phyloP scores from a whole-genome alignment of 2,329 filamentous ascomycete genomes.

The Aulographum hederae region DNA sequence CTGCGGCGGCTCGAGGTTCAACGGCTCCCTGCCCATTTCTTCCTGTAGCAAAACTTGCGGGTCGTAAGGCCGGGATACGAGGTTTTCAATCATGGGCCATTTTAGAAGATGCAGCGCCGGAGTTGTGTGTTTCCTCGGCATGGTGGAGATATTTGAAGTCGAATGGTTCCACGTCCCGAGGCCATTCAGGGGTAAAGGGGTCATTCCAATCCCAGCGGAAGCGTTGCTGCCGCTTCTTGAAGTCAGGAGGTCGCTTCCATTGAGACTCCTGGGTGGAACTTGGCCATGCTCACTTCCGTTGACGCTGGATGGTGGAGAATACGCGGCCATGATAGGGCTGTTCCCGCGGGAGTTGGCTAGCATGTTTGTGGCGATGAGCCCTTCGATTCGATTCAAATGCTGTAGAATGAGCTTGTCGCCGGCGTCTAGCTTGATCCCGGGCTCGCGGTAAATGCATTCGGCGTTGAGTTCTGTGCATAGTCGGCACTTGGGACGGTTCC shows the following conservation, averaged over 20 bases:
- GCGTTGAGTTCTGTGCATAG: constrained; percentile 67
- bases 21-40: constrained; percentile 62
- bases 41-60: constrained; percentile 67
- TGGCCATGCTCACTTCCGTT: too few species aligned
- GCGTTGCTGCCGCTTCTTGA: constrained; percentile 12
- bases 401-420: constrained; percentile 76
- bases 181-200: constrained; percentile 32
- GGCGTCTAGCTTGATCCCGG: constrained; percentile 71
- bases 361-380: constrained; percentile 54
- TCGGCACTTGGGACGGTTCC: constrained; percentile 66
- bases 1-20: constrained; percentile 38
- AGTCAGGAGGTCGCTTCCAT: background rate
- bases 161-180: constrained; percentile 52
- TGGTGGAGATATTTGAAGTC: constrained; percentile 56
- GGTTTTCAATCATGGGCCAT: constrained; percentile 62
- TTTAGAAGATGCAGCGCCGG: constrained; percentile 62
- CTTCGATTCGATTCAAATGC: constrained; percentile 60
- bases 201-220: constrained; percentile 17
- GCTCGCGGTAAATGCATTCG: constrained; percentile 70
- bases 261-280: too few species aligned
- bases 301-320: constrained; percentile 42
- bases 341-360: constrained; percentile 27
- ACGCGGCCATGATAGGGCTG: constrained; percentile 37
- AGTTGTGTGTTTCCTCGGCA: constrained; percentile 72
- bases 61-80: constrained; percentile 61